Base-by-base conservation (phyloP, 2,329 filamentous ascomycete genomes). In the Neodidymelliopsis sp. region DNA sequence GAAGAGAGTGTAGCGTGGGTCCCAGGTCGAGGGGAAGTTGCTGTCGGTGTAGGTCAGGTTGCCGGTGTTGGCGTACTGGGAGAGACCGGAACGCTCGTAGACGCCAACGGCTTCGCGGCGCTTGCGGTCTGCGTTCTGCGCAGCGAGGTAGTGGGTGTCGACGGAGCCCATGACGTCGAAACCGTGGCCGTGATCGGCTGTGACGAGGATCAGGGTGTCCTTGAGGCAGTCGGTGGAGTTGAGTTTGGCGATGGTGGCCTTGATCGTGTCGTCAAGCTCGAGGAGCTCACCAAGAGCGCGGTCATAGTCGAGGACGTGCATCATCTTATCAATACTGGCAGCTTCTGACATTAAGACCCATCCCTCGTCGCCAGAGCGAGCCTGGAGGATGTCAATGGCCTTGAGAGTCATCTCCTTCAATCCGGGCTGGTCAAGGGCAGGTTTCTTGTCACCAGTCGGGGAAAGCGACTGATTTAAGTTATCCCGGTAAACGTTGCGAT, bases 401-500 rank as follows among this genome's bases (percentile, higher is more conserved):
- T 95, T 95, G 61, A 92, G 78, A 0, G 90, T 92, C 90, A 95
- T 95, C 33, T 94, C 89, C 75, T 91, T 93, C 39, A 94, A 84
- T 4, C 90, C 90, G 0, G 90, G 90, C 20, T 93, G 84, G 65
- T 94, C 89, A 6, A 81, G 78, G 4, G 89, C 89, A 29, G 87
- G 77, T 12, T 75, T 77, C 30, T 81, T 79, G 54, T 80, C 80
- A 39, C 89, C 89, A 9, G 82, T 78, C 1, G 90, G 89, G 60
- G 87, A 81, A 71, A 92, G 90, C 49, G 81, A 81, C 54, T 87
- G 80, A 58, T 80, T 76, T 18, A 93, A 77, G 74, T 93, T 91
- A 18, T 85, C 76, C 8, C 77, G 83, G 78, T 89, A 94, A 57
- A 95, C 70, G 63, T 94, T 92, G 58, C 90, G 86, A 75, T 95